A percentile compares a stretch with the other conserved stretches of the same genome.
These are phyloP conservation scores for Dipteronia sinensis DNA, from an alignment of 345 rosid species.

Conservation along the genomic window DNA sequence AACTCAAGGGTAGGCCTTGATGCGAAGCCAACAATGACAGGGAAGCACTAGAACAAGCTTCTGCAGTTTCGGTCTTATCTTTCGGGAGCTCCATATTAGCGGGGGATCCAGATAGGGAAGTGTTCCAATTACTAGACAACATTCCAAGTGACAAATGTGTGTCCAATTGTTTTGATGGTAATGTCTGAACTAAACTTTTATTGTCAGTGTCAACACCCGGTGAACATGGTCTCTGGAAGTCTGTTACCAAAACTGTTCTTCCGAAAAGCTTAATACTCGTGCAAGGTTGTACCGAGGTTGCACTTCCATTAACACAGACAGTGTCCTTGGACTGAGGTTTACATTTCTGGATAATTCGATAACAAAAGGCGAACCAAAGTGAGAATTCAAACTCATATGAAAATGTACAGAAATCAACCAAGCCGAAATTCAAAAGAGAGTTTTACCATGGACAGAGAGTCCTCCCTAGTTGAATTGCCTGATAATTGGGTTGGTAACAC, in stretches of 20 bases:
- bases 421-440: neutral
- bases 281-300: conserved; percentile 16
- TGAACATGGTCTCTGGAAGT: conserved; percentile 29
- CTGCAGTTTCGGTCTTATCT: conserved; percentile 16
- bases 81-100: conserved; percentile 19
- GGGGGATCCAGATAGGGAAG: conserved; percentile 8
- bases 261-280: conserved; percentile 74
- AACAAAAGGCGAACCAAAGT: neutral
- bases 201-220: conserved; percentile 15
- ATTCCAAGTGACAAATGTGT: conserved; percentile 45
- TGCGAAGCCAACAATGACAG: conserved; percentile 21
- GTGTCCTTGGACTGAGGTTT: conserved; percentile 27
- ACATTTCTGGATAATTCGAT: conserved; percentile 28
- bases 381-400: neutral
- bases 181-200: conserved; percentile 15
- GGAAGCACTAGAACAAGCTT: conserved; percentile 15
- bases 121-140: neutral
- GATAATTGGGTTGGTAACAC: conserved; percentile 16
- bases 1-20: conserved; percentile 26
- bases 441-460: conserved; percentile 28
- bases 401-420: conserved; percentile 8
- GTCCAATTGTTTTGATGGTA: conserved; percentile 28
- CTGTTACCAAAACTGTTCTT: conserved; percentile 47
- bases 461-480: conserved; percentile 18
- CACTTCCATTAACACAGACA: conserved; percentile 18